phyloP scores from a whole-genome alignment of 1,284 basidiomycete species.

The Austroboletus olivaceoglutinosus region DNA sequence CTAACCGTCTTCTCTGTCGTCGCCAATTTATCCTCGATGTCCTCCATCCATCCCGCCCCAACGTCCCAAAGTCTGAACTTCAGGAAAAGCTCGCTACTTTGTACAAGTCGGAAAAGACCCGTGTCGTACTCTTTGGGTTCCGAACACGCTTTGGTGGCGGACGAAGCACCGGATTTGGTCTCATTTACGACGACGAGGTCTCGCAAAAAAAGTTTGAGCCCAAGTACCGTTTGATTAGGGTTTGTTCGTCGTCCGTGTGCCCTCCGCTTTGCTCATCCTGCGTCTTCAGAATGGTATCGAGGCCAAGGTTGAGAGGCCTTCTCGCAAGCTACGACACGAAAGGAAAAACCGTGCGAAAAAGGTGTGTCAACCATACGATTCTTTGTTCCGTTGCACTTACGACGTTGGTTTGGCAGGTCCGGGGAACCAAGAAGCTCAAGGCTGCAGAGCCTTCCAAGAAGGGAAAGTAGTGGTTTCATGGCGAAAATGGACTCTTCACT shows the following conservation, averaged over 20 bases:
- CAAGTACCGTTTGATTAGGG: constrained; percentile 91
- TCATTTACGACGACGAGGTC: constrained; percentile 97
- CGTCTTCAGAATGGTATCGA: constrained; percentile 71
- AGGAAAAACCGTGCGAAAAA: constrained; percentile 99
- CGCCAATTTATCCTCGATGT: constrained; percentile 93
- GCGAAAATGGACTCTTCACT: constrained; percentile 21
- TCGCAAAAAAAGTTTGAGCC: constrained; percentile 98
- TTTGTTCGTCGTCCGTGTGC: constrained; percentile 42
- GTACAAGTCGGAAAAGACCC: constrained; percentile 77
- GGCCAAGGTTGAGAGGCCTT: constrained; percentile 86
- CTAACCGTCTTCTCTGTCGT: constrained; percentile 96
- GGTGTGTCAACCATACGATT: constrained; percentile 44
- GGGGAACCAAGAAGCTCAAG: constrained; percentile 92
- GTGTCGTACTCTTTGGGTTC: constrained; percentile 79
- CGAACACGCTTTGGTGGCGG: constrained; percentile 98
- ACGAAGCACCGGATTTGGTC: constrained; percentile 93
- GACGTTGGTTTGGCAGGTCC: constrained; percentile 52
- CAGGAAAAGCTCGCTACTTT: constrained; percentile 86
- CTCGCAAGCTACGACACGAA: constrained; percentile 98
- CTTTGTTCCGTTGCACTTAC: constrained; percentile 5
- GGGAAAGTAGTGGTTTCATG: constrained; percentile 58
- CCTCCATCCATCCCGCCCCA: constrained; percentile 93
- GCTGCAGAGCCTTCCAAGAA: constrained; percentile 87
- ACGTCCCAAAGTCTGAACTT: constrained; percentile 93
- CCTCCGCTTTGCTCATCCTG: constrained; percentile 10